Base-by-base conservation (phyloP, 1,139 yeast species). In the Candida mesenterica region DNA sequence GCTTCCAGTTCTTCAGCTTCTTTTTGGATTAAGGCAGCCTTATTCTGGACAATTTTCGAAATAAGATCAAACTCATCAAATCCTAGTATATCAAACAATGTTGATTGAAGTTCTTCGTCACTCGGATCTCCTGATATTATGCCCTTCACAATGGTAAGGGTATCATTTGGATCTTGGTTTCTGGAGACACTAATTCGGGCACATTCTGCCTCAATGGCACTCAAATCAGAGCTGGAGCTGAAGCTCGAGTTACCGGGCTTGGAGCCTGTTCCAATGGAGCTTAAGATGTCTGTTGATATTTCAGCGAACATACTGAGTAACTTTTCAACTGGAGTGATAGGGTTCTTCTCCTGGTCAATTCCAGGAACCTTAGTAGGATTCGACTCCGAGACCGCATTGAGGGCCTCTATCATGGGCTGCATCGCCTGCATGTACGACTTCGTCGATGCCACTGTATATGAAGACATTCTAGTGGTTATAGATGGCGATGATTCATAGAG, bases 31-130 rank as follows among this genome's bases (percentile, higher is more conserved):
- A 12, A 47, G 4, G 16, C 56, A 0, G 53, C 49, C 46, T 78
- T 73, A 37, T 79, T 65, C 40, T 77, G 78, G 3, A 90, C 57
- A 12, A 92, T 61, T 35, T 73, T 76, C 1, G 89, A 70, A 7
- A 89, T 84, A 35, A 89, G 59, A 36, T 88, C 96, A 42, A 92
- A 73, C 50, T 88, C 84, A 24, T 88, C 96, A 49, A 80, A 84
- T 0, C 98, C 97, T 4, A 92, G 59, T 7, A 86, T 69, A 52
- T 89, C 96, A 44, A 87, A 80, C 25, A 92, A 60, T 1, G 72
- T 56, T 5, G 83, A 77, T 49, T 85, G 92, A 9, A 82, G 57
- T 32, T 79, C 84, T 33, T 79, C 84, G 36, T 81, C 88, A 24
- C 70, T 53, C 5, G 60, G 53, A 24, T 68, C 60, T 2, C 31